Percentiles rank a stretch among this genome's conserved stretches.
Evolutionary conservation across 345 rosid species (phyloP).

Genomic region (Fremontodendron californicum): DNA sequence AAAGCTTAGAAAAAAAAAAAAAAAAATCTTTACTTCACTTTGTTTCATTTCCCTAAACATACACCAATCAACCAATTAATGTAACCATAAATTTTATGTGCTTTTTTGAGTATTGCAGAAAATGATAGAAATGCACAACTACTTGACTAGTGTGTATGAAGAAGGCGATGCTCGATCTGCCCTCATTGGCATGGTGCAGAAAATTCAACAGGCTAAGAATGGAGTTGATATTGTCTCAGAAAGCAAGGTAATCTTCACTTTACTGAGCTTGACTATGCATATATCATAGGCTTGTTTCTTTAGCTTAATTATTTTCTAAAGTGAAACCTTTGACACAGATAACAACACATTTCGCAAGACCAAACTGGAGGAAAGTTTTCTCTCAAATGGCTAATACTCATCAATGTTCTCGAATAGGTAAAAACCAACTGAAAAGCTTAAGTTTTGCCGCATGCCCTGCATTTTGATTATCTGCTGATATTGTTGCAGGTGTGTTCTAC

Average conservation of each 20-base stretch:
- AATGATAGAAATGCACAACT: slow-evolving; percentile 89
- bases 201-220: slow-evolving; percentile 88
- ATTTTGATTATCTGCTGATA: slow-evolving; percentile 6
- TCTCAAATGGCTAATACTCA: slow-evolving; percentile 54
- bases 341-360: slow-evolving; percentile 92
- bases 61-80: background rate
- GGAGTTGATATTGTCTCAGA: slow-evolving; percentile 85
- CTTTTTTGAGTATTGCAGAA: slow-evolving; percentile 35
- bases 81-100: background rate
- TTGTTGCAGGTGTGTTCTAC: slow-evolving; percentile 77
- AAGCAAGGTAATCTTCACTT: slow-evolving; percentile 54
- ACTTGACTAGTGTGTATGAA: slow-evolving; percentile 87
- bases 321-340: slow-evolving; percentile 52
- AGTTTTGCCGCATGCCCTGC: too few species aligned
- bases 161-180: slow-evolving; percentile 96
- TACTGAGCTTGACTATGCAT: background rate
- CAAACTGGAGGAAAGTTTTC: slow-evolving; percentile 93
- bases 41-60: background rate
- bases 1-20: too few species aligned
- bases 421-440: background rate
- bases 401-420: slow-evolving; percentile 66
- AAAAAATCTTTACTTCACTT: background rate
- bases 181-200: slow-evolving; percentile 79
- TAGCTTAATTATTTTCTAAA: background rate
- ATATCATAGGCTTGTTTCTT: background rate